Base-by-base conservation (phyloP, 176 grass and related monocot genomes). In the Avena atlantica region DNA sequence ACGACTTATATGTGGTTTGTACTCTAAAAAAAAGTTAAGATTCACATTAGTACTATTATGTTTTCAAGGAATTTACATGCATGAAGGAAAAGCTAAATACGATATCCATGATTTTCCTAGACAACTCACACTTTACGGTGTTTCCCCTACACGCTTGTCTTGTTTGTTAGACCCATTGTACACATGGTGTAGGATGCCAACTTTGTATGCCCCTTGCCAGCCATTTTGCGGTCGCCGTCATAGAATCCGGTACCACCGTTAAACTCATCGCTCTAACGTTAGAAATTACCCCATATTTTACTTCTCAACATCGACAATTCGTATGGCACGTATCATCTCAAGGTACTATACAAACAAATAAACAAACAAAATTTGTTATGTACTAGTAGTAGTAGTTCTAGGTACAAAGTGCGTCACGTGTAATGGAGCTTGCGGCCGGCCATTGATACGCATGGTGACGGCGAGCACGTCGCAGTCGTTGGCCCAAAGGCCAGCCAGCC, bases 151-250 rank as follows among this genome's bases (percentile, higher is more conserved):
- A 40, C 4, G 37, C 37, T 40, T 40, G 5, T 6, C 37, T 40
- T 40, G 37, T 40, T 40, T 40, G 37, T 40, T 40, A 40, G 37
- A 6, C 37, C 37, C 5, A 40, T 40, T 1, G 6, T 5, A 40
- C 37, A 6, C 37, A 40, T 40, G 4, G 37, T 40, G 37, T 5
- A 40, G 5, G 5, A 4, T 40, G 37, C 37, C 37, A 40, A 40
- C 37, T 40, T 40, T 40, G 8, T 1, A 21, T 29, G 40, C 12
- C 1, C 12, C 56, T 56, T 48, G n/a, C 51, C 31, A 88, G 14
- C 51, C 51, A 53, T 53, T 14, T 14, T 2, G 74, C 63, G 64
- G 64, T 62, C 74, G 71, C 80, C n/a, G 19, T 88, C 70, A 2
- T 9, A 83, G 11, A 36, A 48, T 57, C 47, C 3, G 8, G 9